Percentiles rank a stretch among this genome's conserved stretches.
These are phyloP conservation scores for Persicaria maculosa DNA, from an alignment of 148 eudicot genomes.

Conservation along the genomic window DNA sequence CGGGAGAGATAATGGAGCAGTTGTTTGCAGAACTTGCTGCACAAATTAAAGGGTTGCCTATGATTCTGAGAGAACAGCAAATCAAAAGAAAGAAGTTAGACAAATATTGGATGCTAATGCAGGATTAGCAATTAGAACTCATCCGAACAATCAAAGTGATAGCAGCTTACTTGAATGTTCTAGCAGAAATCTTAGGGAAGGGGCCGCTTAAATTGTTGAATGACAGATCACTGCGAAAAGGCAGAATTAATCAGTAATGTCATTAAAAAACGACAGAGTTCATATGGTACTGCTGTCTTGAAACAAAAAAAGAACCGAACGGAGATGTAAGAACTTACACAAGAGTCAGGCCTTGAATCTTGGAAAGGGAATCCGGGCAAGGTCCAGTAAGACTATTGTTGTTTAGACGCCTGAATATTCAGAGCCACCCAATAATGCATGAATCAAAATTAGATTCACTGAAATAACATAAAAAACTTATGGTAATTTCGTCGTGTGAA, in stretches of 20 bases:
- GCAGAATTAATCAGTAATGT: not conserved
- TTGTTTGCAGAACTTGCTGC: slow-evolving; percentile 41
- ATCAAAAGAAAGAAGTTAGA: slow-evolving; percentile 9
- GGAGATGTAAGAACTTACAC: slow-evolving; percentile 48
- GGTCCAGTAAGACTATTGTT: slow-evolving; percentile 85
- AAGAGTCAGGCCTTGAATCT: slow-evolving; percentile 58
- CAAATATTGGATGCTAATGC: slow-evolving; percentile 7
- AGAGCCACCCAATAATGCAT: not conserved
- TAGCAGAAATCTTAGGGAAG: slow-evolving; percentile 66
- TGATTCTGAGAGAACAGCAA: slow-evolving; percentile 39
- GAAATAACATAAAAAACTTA: not conserved
- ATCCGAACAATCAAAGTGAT: not conserved
- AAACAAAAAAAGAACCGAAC: not conserved
- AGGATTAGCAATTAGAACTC: slow-evolving; percentile 7
- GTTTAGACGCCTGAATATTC: slow-evolving; percentile 62
- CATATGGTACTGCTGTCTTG: not conserved
- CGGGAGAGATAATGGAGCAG: slow-evolving; percentile 64
- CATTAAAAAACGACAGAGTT: not conserved
- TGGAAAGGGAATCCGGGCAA: slow-evolving; percentile 49
- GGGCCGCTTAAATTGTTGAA: slow-evolving; percentile 86
- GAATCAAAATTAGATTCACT: not conserved
- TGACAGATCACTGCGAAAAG: slow-evolving; percentile 61
- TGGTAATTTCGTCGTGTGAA: not conserved
- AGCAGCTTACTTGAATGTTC: slow-evolving; percentile 72
- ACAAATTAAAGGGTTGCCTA: slow-evolving; percentile 76